Conservation (phyloP, 495 filamentous ascomycete species). For the Neurospora sp. region DNA sequence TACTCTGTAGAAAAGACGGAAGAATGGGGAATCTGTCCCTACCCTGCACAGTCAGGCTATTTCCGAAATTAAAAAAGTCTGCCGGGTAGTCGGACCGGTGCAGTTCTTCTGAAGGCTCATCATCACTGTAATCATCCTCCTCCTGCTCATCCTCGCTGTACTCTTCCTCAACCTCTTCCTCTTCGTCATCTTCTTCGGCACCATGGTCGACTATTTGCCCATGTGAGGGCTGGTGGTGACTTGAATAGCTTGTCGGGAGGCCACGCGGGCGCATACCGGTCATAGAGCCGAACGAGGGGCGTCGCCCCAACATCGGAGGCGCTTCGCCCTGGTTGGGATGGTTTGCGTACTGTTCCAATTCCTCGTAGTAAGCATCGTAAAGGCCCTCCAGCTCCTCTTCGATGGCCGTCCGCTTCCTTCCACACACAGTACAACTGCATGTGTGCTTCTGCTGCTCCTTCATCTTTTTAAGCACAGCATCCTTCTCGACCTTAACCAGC, state of each 20-base stretch:
- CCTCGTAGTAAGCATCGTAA: constrained; percentile 98
- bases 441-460: constrained; percentile 99
- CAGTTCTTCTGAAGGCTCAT: constrained; percentile 46
- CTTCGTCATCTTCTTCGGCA: constrained; percentile 52
- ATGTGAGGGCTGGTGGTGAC: constrained; percentile 39
- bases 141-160: constrained; percentile 42
- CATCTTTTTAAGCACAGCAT: constrained; percentile 97
- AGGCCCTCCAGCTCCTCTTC: constrained; percentile 98
- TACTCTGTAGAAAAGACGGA: constrained; percentile 27
- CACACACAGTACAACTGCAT: constrained; percentile 95
- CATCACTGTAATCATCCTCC: constrained; percentile 43
- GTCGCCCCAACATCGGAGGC: constrained; percentile 55
- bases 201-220: constrained; percentile 49
- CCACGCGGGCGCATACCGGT: constrained; percentile 40
- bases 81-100: constrained; percentile 55
- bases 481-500: constrained; percentile 95
- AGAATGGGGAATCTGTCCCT: constrained; percentile 33
- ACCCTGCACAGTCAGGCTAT: constrained; percentile 96
- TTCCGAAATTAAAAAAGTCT: constrained; percentile 96
- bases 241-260: constrained; percentile 33
- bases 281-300: constrained; percentile 45
- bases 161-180: constrained; percentile 29
- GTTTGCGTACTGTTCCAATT: constrained; percentile 94
- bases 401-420: constrained; percentile 90
- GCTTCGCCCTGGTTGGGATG: constrained; percentile 57